A percentile compares a stretch with the other conserved stretches of the same genome.
phyloP scores from a whole-genome alignment of 345 rosid species.

The Pugionium cornutum region DNA sequence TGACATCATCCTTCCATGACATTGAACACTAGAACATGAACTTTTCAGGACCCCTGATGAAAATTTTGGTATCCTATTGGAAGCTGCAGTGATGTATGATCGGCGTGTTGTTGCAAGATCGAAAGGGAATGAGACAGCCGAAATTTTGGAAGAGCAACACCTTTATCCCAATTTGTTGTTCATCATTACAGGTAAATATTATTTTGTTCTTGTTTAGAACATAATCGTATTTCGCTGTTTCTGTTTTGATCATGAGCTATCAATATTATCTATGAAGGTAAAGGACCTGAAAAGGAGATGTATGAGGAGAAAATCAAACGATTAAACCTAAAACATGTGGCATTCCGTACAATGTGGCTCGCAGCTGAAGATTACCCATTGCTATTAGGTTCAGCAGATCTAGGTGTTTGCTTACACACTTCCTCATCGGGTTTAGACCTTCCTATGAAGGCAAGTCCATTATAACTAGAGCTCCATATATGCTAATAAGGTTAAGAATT shows the following conservation, averaged over 20 bases:
- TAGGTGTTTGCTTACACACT: conserved; percentile 96
- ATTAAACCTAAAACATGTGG: conserved; percentile 75
- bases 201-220: not conserved
- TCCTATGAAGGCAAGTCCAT: conserved; percentile 76
- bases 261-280: conserved; percentile 52
- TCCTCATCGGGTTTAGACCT: conserved; percentile 97
- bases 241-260: conserved; percentile 9
- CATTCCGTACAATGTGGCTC: conserved; percentile 96
- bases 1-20: conserved; percentile 15
- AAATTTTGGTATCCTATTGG: conserved; percentile 87
- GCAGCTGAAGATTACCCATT: conserved; percentile 94
- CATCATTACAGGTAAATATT: conserved; percentile 73
- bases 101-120: conserved; percentile 85
- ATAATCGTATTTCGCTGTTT: conserved; percentile 4
- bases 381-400: conserved; percentile 93
- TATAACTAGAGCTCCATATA: conserved; percentile 12
- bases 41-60: conserved; percentile 94
- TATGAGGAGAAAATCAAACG: conserved; percentile 83
- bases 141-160: conserved; percentile 52
- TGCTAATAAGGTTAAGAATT: conserved; percentile 4
- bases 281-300: conserved; percentile 90
- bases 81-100: conserved; percentile 97
- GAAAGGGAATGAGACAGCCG: conserved; percentile 62
- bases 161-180: conserved; percentile 77
- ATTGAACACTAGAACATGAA: conserved; percentile 19